phyloP scores from a whole-genome alignment of 345 rosid species.

The Xanthoceras sorbifolium region DNA sequence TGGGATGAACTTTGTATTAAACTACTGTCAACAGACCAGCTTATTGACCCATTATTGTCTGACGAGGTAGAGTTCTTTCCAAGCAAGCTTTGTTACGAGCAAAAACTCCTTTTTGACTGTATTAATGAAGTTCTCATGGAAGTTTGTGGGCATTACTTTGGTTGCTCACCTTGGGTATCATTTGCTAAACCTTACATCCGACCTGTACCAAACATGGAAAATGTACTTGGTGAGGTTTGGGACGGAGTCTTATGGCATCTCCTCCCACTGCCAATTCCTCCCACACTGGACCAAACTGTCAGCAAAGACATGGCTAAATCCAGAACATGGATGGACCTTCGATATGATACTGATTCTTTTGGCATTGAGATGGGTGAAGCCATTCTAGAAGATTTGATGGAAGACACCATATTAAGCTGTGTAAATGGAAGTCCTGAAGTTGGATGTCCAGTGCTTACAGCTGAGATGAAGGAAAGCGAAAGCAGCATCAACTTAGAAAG shows the following conservation, averaged over 20 bases:
- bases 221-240: conserved; percentile 52
- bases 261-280: conserved; percentile 64
- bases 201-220: conserved; percentile 49
- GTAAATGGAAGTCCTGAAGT: conserved; percentile 24
- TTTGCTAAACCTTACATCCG: conserved; percentile 47
- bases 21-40: conserved; percentile 58
- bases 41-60: conserved; percentile 61
- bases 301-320: conserved; percentile 63
- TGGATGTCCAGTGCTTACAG: conserved; percentile 21
- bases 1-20: conserved; percentile 74
- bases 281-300: conserved; percentile 69
- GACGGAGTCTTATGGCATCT: conserved; percentile 75
- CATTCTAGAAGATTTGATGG: conserved; percentile 64
- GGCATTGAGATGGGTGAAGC: conserved; percentile 50
- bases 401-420: conserved; percentile 48
- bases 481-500: conserved; percentile 27
- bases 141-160: conserved; percentile 42
- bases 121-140: conserved; percentile 78
- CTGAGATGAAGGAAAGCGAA: conserved; percentile 36
- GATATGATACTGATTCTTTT: conserved; percentile 44
- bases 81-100: conserved; percentile 49
- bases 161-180: conserved; percentile 56
- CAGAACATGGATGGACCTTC: conserved; percentile 74
- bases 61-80: conserved; percentile 56
- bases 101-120: conserved; percentile 67